These are phyloP conservation scores for Linanthus parryae DNA, from an alignment of 148 eudicot genomes.

Conservation along the genomic window DNA sequence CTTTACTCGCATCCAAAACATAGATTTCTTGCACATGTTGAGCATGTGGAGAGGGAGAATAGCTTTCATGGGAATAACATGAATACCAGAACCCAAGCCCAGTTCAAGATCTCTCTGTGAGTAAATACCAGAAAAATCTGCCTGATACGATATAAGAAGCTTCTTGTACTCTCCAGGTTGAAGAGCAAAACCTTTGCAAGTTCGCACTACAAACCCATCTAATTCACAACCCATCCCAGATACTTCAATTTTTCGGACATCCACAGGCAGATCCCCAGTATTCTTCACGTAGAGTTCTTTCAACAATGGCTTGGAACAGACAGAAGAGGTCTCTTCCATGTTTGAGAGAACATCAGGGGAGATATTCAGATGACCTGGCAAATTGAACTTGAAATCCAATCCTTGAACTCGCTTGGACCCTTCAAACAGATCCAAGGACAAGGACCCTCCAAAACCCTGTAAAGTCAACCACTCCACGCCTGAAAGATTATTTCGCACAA, in stretches of 20 bases:
- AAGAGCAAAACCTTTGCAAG: slow-evolving; percentile 63
- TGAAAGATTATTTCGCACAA: slow-evolving; percentile 77
- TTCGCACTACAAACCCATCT: slow-evolving; percentile 66
- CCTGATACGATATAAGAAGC: slow-evolving; percentile 50
- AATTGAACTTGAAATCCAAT: slow-evolving; percentile 52
- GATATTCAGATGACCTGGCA: slow-evolving; percentile 28
- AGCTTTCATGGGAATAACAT: slow-evolving; percentile 83
- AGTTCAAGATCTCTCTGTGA: slow-evolving; percentile 76
- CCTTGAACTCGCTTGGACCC: slow-evolving; percentile 39
- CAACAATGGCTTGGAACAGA: slow-evolving; percentile 41
- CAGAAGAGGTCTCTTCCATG: slow-evolving; percentile 16
- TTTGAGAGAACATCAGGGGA: slow-evolving; percentile 18
- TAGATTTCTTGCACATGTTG: slow-evolving; percentile 35
- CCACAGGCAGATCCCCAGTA: slow-evolving; percentile 61
- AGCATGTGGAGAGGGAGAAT: slow-evolving; percentile 41
- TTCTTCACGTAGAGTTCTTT: slow-evolving; percentile 61
- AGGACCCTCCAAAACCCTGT: slow-evolving; percentile 68
- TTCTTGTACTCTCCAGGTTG: slow-evolving; percentile 59
- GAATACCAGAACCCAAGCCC: slow-evolving; percentile 45
- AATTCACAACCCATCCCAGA: slow-evolving; percentile 67
- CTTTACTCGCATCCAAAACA: slow-evolving; percentile 42
- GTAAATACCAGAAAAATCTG: slow-evolving; percentile 47
- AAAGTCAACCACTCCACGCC: slow-evolving; percentile 77
- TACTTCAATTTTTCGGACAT: slow-evolving; percentile 47
- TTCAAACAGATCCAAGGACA: slow-evolving; percentile 56